phyloP scores from a whole-genome alignment of 176 grass and related monocot species.

The Oryza rufipogon region DNA sequence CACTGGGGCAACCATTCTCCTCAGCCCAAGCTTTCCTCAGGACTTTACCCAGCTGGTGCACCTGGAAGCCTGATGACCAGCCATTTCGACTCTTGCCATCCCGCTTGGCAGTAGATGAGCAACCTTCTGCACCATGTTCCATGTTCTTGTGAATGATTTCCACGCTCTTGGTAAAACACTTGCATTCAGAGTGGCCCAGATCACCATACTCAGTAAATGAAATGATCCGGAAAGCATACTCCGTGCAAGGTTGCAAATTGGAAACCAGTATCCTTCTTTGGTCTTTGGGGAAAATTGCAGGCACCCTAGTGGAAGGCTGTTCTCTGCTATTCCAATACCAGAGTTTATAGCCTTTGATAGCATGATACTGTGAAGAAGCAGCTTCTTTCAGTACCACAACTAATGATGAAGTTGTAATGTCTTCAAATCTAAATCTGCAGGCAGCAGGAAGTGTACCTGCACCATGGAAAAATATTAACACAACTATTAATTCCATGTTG shows the following conservation, averaged over 20 bases:
- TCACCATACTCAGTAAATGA: conserved; percentile 85
- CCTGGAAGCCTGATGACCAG: conserved; percentile 72
- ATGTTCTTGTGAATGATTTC: conserved; percentile 74
- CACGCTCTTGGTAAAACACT: conserved; percentile 86
- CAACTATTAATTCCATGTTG: conserved; percentile 30
- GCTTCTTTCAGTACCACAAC: conserved; percentile 85
- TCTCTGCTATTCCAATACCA: conserved; percentile 94
- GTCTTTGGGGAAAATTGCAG: conserved; percentile 73
- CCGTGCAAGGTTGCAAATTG: conserved; percentile 87
- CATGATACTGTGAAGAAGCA: conserved; percentile 49
- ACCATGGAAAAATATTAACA: conserved; percentile 37
- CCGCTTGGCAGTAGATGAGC: conserved; percentile 62
- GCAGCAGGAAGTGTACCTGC: conserved; percentile 94
- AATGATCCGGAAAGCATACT: conserved; percentile 91
- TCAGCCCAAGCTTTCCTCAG: conserved; percentile 66
- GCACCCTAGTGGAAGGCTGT: conserved; percentile 43
- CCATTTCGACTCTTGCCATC: conserved; percentile 46
- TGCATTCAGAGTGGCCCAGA: conserved; percentile 88
- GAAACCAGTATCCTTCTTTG: conserved; percentile 88
- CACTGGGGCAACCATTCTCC: conserved; percentile 68
- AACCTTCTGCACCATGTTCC: conserved; percentile 56
- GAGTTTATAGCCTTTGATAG: conserved; percentile 87
- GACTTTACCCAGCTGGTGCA: conserved; percentile 78
- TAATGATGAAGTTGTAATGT: conserved; percentile 74
- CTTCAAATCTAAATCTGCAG: conserved; percentile 93